Conservation (phyloP, 208 protist genomes). For the Trypanosomatidae sp. region DNA sequence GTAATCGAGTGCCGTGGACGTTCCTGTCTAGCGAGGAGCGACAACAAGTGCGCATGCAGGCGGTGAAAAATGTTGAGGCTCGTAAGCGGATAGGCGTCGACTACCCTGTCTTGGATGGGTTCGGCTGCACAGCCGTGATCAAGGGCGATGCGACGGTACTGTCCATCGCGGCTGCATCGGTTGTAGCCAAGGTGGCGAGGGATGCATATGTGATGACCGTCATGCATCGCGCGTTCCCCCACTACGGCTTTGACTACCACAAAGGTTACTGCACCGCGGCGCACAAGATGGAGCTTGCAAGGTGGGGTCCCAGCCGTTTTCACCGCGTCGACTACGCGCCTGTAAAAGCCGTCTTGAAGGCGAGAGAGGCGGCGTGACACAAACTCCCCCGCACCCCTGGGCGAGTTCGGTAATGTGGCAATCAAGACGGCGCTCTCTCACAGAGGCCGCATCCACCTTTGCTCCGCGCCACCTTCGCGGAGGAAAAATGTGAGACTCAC, state of each 20-base stretch:
- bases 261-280: constrained; percentile 52
- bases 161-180: constrained; percentile 41
- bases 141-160: constrained; percentile 37
- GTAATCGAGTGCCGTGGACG: constrained; percentile 45
- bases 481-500: not conserved
- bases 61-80: constrained; percentile 15
- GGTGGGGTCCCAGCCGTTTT: constrained; percentile 28
- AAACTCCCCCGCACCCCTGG: not conserved
- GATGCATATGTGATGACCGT: constrained; percentile 35
- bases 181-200: constrained; percentile 48
- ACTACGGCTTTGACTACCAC: constrained; percentile 47
- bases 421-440: not conserved
- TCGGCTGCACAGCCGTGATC: constrained; percentile 31
- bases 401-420: not conserved
- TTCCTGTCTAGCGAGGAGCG: constrained; percentile 27
- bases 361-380: not conserved
- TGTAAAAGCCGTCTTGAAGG: constrained; percentile 12
- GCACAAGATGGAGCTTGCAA: constrained; percentile 26
- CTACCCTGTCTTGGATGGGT: constrained; percentile 17
- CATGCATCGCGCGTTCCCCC: constrained; percentile 33
- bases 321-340: constrained; percentile 41
- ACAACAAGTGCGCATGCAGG: not conserved
- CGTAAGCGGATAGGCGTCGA: constrained; percentile 22
- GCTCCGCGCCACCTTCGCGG: not conserved
- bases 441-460: not conserved